phyloP scores from a whole-genome alignment of 2,329 filamentous ascomycete genomes.

The Grosmannia huntii region DNA sequence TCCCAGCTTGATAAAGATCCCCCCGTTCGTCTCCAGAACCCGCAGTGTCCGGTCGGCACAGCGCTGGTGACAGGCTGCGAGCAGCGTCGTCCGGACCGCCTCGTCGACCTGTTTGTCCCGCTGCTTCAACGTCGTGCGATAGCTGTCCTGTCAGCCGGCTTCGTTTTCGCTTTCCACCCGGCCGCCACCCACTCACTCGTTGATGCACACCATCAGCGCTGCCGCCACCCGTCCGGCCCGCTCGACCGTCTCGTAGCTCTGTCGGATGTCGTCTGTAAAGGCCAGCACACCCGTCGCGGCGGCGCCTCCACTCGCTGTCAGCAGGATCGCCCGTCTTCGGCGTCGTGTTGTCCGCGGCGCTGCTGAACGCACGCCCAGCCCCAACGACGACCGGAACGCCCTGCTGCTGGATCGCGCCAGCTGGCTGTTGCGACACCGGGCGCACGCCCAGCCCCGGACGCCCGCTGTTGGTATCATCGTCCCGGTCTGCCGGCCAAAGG shows the following conservation, averaged over 20 bases:
- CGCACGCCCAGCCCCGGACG: constrained; percentile 9
- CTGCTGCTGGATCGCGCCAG: background rate
- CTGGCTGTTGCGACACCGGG: constrained; percentile 7
- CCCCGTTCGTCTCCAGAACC: constrained; percentile 89
- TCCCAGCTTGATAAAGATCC: constrained; percentile 95
- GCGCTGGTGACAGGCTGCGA: constrained; percentile 80
- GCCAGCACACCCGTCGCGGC: constrained; percentile 32
- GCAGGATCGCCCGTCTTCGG: constrained; percentile 24
- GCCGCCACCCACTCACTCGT: constrained; percentile 51
- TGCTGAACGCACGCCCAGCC: background rate
- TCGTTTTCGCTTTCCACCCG: background rate
- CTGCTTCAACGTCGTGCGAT: constrained; percentile 69
- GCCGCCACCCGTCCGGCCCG: constrained; percentile 67
- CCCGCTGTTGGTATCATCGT: background rate
- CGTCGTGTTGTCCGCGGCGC: background rate
- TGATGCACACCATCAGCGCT: constrained; percentile 69
- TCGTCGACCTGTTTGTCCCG: constrained; percentile 49
- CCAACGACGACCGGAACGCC: background rate
- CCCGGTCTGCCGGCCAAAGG: constrained; percentile 2
- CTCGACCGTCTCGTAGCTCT: constrained; percentile 61
- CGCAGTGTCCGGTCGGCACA: constrained; percentile 79
- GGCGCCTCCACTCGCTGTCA: constrained; percentile 38
- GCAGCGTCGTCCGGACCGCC: constrained; percentile 49
- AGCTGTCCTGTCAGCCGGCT: constrained; percentile 39
- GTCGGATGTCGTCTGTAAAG: constrained; percentile 58